phyloP scores from a whole-genome alignment of 176 grass and related monocot genomes.

The Oryza australiensis region DNA sequence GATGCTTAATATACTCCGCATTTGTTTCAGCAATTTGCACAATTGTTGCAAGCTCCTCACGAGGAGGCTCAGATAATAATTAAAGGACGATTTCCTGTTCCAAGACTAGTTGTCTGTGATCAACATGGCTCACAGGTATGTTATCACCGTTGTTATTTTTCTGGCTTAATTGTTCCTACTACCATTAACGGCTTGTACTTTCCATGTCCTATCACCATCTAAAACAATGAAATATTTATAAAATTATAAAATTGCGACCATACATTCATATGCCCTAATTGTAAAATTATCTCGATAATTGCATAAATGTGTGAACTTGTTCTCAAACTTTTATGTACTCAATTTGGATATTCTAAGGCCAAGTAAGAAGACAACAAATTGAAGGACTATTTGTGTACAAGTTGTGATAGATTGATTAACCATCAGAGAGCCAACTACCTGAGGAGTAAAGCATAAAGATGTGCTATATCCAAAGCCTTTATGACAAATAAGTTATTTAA shows the following conservation, averaged over 20 bases:
- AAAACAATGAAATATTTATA: neutral
- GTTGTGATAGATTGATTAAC: neutral
- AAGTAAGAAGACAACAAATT: neutral
- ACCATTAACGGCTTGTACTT: neutral
- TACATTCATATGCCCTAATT: neutral
- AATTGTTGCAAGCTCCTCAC: constrained; percentile 86
- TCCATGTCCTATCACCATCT: neutral
- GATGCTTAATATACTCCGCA: constrained; percentile 25
- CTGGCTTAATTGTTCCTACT: constrained; percentile 28
- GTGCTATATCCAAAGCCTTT: neutral
- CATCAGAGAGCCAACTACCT: neutral
- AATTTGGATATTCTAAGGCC: neutral
- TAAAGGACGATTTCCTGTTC: constrained; percentile 83
- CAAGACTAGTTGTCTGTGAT: constrained; percentile 95
- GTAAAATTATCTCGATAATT: neutral
- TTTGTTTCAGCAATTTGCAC: constrained; percentile 77
- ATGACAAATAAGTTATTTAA: too few relatives aligned
- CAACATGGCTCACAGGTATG: constrained; percentile 96
- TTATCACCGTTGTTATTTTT: constrained; percentile 18
- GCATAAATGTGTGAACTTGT: neutral
- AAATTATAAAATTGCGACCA: neutral
- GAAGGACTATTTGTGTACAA: neutral
- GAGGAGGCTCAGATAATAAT: constrained; percentile 84
- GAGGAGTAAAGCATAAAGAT: neutral
- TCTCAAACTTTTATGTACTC: neutral